Conservation (phyloP, 2,329 filamentous ascomycete species). For the Trichoderma pleuroti region DNA sequence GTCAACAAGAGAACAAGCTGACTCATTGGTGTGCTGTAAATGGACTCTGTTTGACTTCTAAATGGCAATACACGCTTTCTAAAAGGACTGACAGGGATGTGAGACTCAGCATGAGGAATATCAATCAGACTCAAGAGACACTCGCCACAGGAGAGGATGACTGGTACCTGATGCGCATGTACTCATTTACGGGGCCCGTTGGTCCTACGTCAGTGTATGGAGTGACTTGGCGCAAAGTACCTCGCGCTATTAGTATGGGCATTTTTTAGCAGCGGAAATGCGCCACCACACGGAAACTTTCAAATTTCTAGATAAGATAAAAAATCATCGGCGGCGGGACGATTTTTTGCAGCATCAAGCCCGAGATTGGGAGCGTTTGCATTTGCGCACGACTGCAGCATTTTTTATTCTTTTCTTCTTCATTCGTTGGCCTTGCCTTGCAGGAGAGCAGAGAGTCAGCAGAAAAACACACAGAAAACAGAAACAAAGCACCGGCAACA, state of each 20-base stretch:
- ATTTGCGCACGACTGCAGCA: background rate
- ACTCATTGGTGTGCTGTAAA: background rate
- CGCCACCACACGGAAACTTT: constrained; percentile 15
- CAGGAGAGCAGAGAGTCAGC: background rate
- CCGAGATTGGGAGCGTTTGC: background rate
- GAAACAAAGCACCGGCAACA: background rate
- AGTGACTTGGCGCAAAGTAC: constrained; percentile 1
- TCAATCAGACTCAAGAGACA: background rate
- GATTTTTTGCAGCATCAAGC: background rate
- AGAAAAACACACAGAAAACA: background rate
- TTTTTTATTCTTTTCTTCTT: background rate
- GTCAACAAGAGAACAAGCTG: background rate
- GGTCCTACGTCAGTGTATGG: background rate
- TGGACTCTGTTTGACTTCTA: background rate
- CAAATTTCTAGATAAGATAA: constrained; percentile 21
- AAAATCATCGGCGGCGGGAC: constrained; percentile 6
- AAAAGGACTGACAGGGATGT: background rate
- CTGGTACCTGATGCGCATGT: background rate
- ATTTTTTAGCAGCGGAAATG: constrained; percentile 10
- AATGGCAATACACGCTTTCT: background rate
- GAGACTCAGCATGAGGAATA: background rate
- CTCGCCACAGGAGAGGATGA: background rate
- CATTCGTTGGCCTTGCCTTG: no score
- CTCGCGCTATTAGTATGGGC: background rate
- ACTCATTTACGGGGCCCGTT: background rate